A percentile compares a stretch with the other conserved stretches of the same genome.
Conservation (phyloP, 495 filamentous ascomycete species). For the Neurospora terricola region DNA sequence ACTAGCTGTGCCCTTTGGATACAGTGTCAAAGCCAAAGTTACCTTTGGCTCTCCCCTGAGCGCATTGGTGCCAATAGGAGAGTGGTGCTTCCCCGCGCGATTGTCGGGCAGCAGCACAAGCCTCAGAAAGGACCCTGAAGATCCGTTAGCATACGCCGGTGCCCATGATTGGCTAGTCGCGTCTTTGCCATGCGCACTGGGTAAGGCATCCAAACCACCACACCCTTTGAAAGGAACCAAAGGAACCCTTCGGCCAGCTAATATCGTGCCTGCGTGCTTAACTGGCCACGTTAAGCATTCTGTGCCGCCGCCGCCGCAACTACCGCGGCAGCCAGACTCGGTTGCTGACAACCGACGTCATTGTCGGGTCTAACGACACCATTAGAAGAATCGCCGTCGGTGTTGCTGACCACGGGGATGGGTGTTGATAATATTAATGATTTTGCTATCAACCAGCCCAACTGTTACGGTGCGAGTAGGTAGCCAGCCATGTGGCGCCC, state of each 20-base stretch:
- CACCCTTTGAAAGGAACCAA: not conserved
- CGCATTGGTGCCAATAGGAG: not conserved
- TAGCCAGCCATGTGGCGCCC: not conserved
- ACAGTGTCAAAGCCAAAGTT: not conserved
- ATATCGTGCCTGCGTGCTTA: not conserved
- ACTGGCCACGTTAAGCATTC: not conserved
- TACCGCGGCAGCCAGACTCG: not conserved
- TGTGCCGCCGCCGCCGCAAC: not conserved
- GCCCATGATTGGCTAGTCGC: not conserved
- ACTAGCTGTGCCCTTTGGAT: not conserved
- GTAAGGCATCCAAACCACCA: not conserved
- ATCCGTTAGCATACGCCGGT: conserved; percentile 3
- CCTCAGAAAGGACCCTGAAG: conserved; percentile 15
- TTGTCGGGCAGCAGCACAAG: conserved; percentile 1
- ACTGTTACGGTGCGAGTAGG: not conserved
- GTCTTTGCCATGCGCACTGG: not conserved
- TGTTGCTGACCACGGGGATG: not conserved
- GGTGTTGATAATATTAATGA: not conserved
- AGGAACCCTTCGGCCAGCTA: not conserved
- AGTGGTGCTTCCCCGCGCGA: not conserved
- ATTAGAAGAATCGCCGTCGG: not conserved
- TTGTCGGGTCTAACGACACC: not conserved
- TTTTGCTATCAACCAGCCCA: not conserved
- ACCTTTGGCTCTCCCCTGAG: not conserved
- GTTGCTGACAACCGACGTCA: not conserved